Base-by-base conservation (phyloP, 83 land plant species). In the Picea abies region DNA sequence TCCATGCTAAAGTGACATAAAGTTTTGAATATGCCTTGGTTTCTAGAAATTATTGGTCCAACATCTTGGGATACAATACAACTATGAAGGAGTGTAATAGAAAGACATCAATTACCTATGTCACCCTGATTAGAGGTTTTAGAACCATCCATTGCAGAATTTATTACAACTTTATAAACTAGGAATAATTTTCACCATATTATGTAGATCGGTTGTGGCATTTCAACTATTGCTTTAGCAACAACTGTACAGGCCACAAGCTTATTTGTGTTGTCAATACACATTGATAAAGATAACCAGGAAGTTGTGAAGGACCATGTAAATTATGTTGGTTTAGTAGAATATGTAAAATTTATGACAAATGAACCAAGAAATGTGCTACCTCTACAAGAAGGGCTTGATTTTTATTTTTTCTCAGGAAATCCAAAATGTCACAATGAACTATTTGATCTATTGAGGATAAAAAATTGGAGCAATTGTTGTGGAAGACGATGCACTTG, bases 121-220 rank as follows among this genome's bases (percentile, higher is more conserved):
- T 67, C 58, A 44, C 26, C 52, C 22, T n/a, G 64, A 22, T 49
- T 61, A 12, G 78, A 80, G 58, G 47, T 81, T 20, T 73, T 86
- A 44, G 90, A 89, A 80, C 90, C 90, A 65, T 82, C 79, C 47
- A 89, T 81, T 81, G 89, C 89, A 70, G 90, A 89, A 66, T 86
- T 86, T 84, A 80, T 89, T 73, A 82, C 90, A 76, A 86, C 90
- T 22, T 49, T 89, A 49, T 89, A 89, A 58, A 89, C 89, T 62
- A 85, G 90, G 60, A 83, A 71, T 25, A 89, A 89, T 26, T 81
- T 86, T 37, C 83, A 69, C 26, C 85, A 79, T 64, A 89, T 87
- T 49, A 58, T 89, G 61, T 89, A 89, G 63, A 63, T 89, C 77
- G 90, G 90, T 23, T 86, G 90, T 66, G 90, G 90, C 62, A 69